Percentiles rank a stretch among this genome's conserved stretches.
phyloP scores from a whole-genome alignment of 2,329 filamentous ascomycete species.

The Taxawa tesnikishii region DNA sequence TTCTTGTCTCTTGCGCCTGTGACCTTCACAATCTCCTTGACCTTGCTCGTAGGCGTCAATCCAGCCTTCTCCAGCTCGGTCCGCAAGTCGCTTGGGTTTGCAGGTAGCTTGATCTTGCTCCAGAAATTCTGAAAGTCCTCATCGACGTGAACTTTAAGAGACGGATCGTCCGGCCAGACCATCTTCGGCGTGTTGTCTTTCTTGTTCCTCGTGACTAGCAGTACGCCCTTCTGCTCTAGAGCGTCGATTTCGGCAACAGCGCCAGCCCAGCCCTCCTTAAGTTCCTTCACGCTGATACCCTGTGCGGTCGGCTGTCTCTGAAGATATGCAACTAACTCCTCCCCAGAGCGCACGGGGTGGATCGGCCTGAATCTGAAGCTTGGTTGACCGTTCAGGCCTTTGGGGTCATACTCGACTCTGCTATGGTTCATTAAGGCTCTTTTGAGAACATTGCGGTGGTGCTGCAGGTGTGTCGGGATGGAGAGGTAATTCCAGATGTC shows the following conservation, averaged over 20 bases:
- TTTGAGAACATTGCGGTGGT: slow-evolving; percentile 47
- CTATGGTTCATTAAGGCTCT: slow-evolving; percentile 55
- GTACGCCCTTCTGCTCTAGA: slow-evolving; percentile 64
- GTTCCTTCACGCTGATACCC: slow-evolving; percentile 72
- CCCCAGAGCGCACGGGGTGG: slow-evolving; percentile 68
- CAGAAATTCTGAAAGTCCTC: slow-evolving; percentile 74
- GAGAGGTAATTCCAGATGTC: slow-evolving; percentile 75
- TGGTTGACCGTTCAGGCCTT: slow-evolving; percentile 47
- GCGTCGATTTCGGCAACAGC: slow-evolving; percentile 67
- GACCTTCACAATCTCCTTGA: slow-evolving; percentile 48
- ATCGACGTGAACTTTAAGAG: slow-evolving; percentile 51
- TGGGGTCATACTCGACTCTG: slow-evolving; percentile 46
- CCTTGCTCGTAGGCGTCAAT: slow-evolving; percentile 74
- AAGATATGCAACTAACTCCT: slow-evolving; percentile 67
- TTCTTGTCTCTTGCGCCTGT: slow-evolving; percentile 51
- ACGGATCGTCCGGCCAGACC: slow-evolving; percentile 78
- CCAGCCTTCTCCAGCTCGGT: slow-evolving; percentile 64
- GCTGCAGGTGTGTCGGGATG: slow-evolving; percentile 37
- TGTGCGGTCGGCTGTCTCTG: slow-evolving; percentile 71
- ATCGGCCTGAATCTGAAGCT: slow-evolving; percentile 75
- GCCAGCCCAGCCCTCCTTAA: slow-evolving; percentile 91
- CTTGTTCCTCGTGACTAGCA: slow-evolving; percentile 80
- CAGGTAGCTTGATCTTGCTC: slow-evolving; percentile 67
- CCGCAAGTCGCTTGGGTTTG: slow-evolving; percentile 58
- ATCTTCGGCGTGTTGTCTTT: slow-evolving; percentile 80